These are phyloP conservation scores for Rhododendron ovatum DNA, from an alignment of 148 eudicot genomes.

Conservation along the genomic window DNA sequence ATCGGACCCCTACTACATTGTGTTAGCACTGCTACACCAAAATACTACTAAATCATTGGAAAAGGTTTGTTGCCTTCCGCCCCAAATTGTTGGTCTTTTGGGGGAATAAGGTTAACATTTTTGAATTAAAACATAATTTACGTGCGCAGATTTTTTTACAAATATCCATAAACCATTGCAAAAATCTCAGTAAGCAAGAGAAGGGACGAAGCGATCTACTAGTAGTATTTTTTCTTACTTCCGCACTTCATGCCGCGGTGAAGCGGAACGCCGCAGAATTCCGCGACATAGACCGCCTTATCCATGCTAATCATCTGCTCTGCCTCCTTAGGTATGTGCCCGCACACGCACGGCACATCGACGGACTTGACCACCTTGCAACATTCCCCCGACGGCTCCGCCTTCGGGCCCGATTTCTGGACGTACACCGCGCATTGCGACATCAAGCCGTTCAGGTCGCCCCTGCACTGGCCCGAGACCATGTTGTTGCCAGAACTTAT, in stretches of 20 bases:
- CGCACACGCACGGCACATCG: constrained; percentile 44
- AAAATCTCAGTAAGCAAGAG: not conserved
- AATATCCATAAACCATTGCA: no score
- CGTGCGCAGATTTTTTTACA: no score
- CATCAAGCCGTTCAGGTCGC: constrained; percentile 41
- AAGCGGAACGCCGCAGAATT: constrained; percentile 41
- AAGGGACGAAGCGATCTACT: not conserved
- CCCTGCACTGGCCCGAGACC: constrained; percentile 46
- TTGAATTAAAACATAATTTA: no score
- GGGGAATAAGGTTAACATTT: no score
- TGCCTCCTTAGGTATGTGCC: constrained; percentile 30
- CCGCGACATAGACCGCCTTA: constrained; percentile 37
- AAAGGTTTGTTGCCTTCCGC: no score
- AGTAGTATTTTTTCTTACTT: constrained; percentile 26
- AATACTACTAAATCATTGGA: no score
- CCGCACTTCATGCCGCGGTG: constrained; percentile 49
- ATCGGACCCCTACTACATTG: no score
- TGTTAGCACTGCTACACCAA: no score
- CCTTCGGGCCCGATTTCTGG: constrained; percentile 31
- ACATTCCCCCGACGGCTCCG: constrained; percentile 34
- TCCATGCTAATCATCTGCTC: constrained; percentile 52
- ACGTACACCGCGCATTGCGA: constrained; percentile 38
- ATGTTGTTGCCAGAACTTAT: constrained; percentile 5
- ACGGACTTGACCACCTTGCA: constrained; percentile 36
- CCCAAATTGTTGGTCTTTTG: no score